A percentile compares a stretch with the other conserved stretches of the same genome.
These are phyloP conservation scores for Trichophyton benhamiae DNA, from an alignment of 2,329 filamentous ascomycete genomes.

Conservation along the genomic window DNA sequence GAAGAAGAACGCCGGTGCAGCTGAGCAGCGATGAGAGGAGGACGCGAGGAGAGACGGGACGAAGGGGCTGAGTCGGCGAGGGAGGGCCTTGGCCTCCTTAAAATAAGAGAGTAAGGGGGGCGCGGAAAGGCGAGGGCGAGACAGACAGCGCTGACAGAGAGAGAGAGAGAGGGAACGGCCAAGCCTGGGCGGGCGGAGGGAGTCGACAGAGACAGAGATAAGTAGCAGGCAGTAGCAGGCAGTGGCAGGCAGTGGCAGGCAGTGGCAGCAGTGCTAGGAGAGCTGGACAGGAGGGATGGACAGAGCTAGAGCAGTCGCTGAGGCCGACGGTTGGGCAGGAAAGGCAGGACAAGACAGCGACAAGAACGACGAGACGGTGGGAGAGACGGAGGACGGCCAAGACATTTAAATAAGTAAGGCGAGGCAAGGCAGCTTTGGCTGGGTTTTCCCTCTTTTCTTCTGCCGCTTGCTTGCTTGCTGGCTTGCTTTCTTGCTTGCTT, in stretches of 20 bases:
- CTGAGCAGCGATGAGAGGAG: background rate
- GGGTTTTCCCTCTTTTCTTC: too few relatives aligned
- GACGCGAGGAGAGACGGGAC: background rate
- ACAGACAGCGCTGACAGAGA: too few relatives aligned
- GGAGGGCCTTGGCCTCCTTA: background rate
- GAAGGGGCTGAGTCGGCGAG: background rate
- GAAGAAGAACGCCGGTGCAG: background rate
- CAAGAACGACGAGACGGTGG: background rate
- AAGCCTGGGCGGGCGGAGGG: background rate
- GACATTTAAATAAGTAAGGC: constrained; percentile 7
- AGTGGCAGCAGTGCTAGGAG: too few relatives aligned
- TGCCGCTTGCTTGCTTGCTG: too few relatives aligned
- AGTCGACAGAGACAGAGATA: background rate
- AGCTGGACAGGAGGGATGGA: background rate
- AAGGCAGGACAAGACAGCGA: background rate
- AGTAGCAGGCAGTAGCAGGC: background rate
- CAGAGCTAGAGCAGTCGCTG: background rate
- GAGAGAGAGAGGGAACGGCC: constrained; percentile 2
- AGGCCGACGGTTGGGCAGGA: too few relatives aligned
- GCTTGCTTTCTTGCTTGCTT: too few relatives aligned
- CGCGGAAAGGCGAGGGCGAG: background rate
- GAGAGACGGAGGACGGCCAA: constrained; percentile 6
- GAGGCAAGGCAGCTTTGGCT: background rate
- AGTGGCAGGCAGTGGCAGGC: too few relatives aligned
- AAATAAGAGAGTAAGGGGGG: too few relatives aligned